These are phyloP conservation scores for Auriscalpium orientale DNA, from an alignment of 768 basidiomycete genomes.

Conservation along the genomic window DNA sequence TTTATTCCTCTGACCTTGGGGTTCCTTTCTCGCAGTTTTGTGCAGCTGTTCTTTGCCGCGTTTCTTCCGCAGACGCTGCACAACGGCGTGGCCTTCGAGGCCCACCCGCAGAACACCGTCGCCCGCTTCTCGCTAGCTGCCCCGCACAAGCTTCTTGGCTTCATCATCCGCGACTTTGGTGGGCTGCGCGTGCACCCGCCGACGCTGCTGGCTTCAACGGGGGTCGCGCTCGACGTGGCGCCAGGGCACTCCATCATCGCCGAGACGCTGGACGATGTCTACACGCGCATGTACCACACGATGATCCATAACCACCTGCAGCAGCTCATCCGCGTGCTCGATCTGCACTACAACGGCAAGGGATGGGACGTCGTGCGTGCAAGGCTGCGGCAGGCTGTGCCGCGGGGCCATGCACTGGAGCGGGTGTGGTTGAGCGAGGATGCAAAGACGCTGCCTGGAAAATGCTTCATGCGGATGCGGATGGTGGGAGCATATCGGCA, in stretches of 20 bases:
- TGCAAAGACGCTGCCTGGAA: constrained; percentile 41
- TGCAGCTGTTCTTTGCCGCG: constrained; percentile 42
- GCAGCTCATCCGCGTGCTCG: constrained; percentile 50
- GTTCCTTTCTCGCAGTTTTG: constrained; percentile 28
- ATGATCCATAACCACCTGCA: constrained; percentile 54
- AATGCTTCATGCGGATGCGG: constrained; percentile 53
- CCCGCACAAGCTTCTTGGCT: constrained; percentile 42
- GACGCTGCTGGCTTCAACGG: constrained; percentile 42
- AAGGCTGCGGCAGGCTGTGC: constrained; percentile 37
- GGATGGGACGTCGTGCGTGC: constrained; percentile 44
- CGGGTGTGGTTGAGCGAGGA: constrained; percentile 44
- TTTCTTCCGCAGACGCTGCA: constrained; percentile 46
- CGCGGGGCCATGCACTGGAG: constrained; percentile 38
- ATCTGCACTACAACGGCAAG: constrained; percentile 46
- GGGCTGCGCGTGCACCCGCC: constrained; percentile 46
- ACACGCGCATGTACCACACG: constrained; percentile 50
- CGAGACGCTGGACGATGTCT: constrained; percentile 44
- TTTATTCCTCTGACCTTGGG: not conserved
- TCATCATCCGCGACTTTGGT: constrained; percentile 53
- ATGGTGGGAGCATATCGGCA: constrained; percentile 49
- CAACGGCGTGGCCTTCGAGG: constrained; percentile 54
- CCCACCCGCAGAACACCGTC: constrained; percentile 53
- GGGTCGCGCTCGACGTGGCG: constrained; percentile 41
- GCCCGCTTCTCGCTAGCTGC: constrained; percentile 41
- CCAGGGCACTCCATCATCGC: constrained; percentile 34